Percentiles rank a stretch among this genome's conserved stretches.
Evolutionary conservation across 371 early-diverging fungal genomes (phyloP).

Genomic region (Zychaea mexicana): DNA sequence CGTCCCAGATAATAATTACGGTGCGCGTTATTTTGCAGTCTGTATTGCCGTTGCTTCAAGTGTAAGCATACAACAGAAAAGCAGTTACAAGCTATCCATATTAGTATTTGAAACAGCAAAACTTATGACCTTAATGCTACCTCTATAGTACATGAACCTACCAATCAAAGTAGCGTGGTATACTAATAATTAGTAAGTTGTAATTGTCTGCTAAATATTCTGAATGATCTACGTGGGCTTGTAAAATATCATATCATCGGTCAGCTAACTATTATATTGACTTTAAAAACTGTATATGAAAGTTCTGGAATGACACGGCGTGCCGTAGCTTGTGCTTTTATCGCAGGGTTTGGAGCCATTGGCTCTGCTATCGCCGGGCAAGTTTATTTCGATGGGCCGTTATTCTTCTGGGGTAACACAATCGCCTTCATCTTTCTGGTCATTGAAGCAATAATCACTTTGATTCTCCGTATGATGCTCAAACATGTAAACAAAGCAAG

Average conservation of each 20-base stretch:
- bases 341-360: slow-evolving; percentile 32
- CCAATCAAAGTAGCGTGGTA: slow-evolving; percentile 40
- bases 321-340: slow-evolving; percentile 33
- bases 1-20: slow-evolving; percentile 1
- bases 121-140: not conserved
- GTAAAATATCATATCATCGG: no score
- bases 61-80: not conserved
- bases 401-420: slow-evolving; percentile 2
- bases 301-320: slow-evolving; percentile 36
- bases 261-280: no score
- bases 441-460: slow-evolving; percentile 21
- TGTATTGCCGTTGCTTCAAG: slow-evolving; percentile 24
- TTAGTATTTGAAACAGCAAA: not conserved
- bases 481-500: slow-evolving; percentile 25
- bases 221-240: no score
- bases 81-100: no score
- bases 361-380: slow-evolving; percentile 35
- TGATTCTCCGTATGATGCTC: slow-evolving; percentile 21
- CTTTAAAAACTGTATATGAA: no score
- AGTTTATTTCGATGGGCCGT: slow-evolving; percentile 22
- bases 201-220: no score
- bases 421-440: slow-evolving; percentile 14
- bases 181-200: slow-evolving; percentile 28
- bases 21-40: slow-evolving; percentile 22
- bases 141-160: slow-evolving; percentile 23